Base-by-base conservation (phyloP, 148 eudicot species). In the Fagopyrum homotropicum region DNA sequence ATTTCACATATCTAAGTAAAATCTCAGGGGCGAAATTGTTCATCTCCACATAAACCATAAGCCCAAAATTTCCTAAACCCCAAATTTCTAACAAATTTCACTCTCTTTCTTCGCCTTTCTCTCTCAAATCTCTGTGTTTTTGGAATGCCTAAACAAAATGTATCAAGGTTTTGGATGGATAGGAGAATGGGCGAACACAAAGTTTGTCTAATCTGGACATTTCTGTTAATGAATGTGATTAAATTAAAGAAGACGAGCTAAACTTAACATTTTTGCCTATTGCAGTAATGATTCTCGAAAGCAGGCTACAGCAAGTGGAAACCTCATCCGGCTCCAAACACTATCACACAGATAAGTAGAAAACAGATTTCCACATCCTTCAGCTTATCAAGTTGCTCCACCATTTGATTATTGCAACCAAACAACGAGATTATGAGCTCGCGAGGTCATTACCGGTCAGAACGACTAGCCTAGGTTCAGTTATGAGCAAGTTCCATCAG, bases 141-240 rank as follows among this genome's bases (percentile, higher is more conserved):
- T 61, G 43, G 6, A 40, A 60, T 63, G 8, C 45, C 35, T 61
- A 29, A 5, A 14, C 69, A 94, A 97, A 81, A 89, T 85, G 60
- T 95, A 94, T 86, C 97, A 91, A 83, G 98, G 98, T 74, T 94
- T 94, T 69, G 98, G 98, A 59, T 94, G 98, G 98, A 96, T 91
- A 72, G 97, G 97, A 80, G 98, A 91, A 79, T 94, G 97, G 98
- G 97, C 98, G 47, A 91, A 91, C 79, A 64, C 93, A 45, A 92
- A 95, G 98, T 91, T 15, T 76, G 70, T 0, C 88, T 0, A 0
- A 0, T 22, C 26, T 22, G 26, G 26, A 22, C 26, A 22, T 51
- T 60, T 73, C n/a, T 73, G 35, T 63, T 35, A 63, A 64, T 45
- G 14, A 30, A 2, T 64, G 45, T 22, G 26, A 0, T 22, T 22